Evolutionary conservation across 257 asterid species (phyloP), one percentile per base, ranked within the genome.

Genomic region (Galeopsis tetrahit): DNA sequence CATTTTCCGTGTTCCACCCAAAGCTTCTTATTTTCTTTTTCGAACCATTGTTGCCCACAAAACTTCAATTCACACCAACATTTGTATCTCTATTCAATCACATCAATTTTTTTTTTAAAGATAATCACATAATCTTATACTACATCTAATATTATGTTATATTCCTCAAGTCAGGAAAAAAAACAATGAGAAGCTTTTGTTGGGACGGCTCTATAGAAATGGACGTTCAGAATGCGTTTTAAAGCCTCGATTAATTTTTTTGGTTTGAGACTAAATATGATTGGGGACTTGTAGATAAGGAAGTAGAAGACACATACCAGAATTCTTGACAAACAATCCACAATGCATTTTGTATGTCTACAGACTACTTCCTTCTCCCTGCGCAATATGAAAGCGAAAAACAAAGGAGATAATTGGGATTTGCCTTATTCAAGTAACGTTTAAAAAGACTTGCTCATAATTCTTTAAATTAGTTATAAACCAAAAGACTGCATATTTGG

Each of bases 241-340:
- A 39, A 7, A 28, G 44, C 9, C 14, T 10, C 66, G 38, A 10
- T 35, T 48, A 51, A 53, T 38, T 35, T 34, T 53, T 35, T 51
- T 9, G 63, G 60, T 36, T 64, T 6, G 28, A 32, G 60, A 62
- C 73, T 56, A 36, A 43, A 28, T 44, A 43, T 42, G 63, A 48
- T 51, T 34, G 56, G 36, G 59, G 65, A 40, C 42, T 49, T 49
- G 32, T 59, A 78, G 53, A 80, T 14, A 32, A 78, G 70, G 56
- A 76, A 75, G 83, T 76, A 78, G 82, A 82, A 72, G 76, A 84
- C 80, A 85, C 97, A 82, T 88, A 90, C 97, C 92, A 75, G 93
- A 79, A 53, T 83, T 58, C 76, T 80, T 60, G 78, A 84, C 82
- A 77, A 52, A 75, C 79, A 78, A 71, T 82, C 85, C 84, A 71